Evolutionary conservation across 148 eudicot species (phyloP).

Genomic region (Camellia sinensis): DNA sequence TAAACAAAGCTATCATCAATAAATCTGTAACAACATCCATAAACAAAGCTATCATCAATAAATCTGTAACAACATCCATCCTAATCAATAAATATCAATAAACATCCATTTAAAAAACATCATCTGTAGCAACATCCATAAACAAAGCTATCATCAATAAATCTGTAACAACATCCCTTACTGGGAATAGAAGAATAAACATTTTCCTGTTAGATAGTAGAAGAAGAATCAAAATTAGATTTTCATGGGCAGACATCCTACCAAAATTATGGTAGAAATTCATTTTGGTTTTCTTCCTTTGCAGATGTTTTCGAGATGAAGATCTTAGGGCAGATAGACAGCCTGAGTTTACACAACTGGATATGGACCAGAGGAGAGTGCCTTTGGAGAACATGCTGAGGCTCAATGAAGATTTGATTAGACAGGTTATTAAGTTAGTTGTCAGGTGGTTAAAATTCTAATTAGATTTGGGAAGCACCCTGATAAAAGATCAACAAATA

Average conservation of each 20-base stretch:
- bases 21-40: too few species aligned
- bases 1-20: too few species aligned
- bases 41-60: too few species aligned
- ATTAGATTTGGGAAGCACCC: neutral
- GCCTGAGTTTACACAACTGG: constrained; percentile 96
- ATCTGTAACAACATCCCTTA: too few species aligned
- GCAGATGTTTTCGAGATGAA: constrained; percentile 96
- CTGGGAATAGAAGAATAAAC: too few species aligned
- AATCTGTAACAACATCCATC: too few species aligned
- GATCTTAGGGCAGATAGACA: constrained; percentile 99
- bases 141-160: too few species aligned
- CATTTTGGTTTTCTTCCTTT: constrained; percentile 5
- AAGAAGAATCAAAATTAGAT: neutral
- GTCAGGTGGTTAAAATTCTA: constrained; percentile 5
- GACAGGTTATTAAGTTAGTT: constrained; percentile 57
- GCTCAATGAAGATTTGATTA: constrained; percentile 93
- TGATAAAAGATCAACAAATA: neutral
- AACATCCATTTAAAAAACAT: too few species aligned
- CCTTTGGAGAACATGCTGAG: constrained; percentile 88
- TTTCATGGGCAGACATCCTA: neutral
- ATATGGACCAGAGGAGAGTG: too few species aligned
- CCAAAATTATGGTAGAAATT: neutral
- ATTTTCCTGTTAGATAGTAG: neutral
- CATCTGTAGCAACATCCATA: too few species aligned
- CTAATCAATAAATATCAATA: too few species aligned